Evolutionary conservation across 2,329 filamentous ascomycete species (phyloP).

Genomic region (Pyrenochaeta sp.): DNA sequence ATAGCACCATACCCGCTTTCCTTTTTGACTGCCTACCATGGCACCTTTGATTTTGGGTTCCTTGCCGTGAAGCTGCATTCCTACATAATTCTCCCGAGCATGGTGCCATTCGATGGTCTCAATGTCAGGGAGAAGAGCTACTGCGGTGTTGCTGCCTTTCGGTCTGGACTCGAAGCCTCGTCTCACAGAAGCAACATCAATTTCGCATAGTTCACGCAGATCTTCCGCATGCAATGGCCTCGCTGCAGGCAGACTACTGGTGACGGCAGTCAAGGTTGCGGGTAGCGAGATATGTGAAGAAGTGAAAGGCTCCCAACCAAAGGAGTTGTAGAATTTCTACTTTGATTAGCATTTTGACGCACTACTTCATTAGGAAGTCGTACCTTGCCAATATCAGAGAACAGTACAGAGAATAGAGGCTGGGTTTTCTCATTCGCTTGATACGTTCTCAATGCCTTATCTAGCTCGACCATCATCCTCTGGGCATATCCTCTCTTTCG

Average conservation of each 20-base stretch:
- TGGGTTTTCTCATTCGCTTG: conserved; percentile 51
- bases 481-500: conserved; percentile 78
- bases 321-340: conserved; percentile 77
- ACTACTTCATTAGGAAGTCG: conserved; percentile 66
- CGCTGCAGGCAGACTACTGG: conserved; percentile 28
- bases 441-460: conserved; percentile 60
- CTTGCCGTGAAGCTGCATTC: conserved; percentile 66
- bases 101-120: conserved; percentile 79
- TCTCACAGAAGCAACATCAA: conserved; percentile 70
- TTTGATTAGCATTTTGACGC: conserved; percentile 69
- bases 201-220: conserved; percentile 66
- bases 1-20: conserved; percentile 73
- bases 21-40: conserved; percentile 61
- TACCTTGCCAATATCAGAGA: conserved; percentile 78
- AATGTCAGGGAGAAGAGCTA: conserved; percentile 73
- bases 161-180: conserved; percentile 55
- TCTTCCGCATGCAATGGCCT: conserved; percentile 65
- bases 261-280: conserved; percentile 9
- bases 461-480: conserved; percentile 78
- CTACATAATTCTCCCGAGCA: conserved; percentile 81
- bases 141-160: conserved; percentile 55
- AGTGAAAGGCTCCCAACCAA: conserved; percentile 78
- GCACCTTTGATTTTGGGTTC: conserved; percentile 73
- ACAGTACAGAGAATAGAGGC: conserved; percentile 77
- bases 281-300: conserved; percentile 69